A percentile compares a stretch with the other conserved stretches of the same genome.
phyloP scores from a whole-genome alignment of 2,329 filamentous ascomycete genomes.

The Botrytis squamosa region DNA sequence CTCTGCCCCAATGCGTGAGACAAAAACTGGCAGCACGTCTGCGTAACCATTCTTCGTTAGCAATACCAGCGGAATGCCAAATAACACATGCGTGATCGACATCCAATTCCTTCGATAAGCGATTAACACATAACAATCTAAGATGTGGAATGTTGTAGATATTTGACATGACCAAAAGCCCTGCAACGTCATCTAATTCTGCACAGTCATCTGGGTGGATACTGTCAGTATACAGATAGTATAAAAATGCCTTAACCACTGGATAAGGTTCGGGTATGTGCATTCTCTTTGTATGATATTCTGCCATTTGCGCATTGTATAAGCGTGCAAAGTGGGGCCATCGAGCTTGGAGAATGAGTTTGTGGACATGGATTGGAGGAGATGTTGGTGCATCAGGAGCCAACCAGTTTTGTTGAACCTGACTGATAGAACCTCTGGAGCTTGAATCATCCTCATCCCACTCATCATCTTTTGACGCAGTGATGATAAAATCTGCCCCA shows the following conservation, averaged over 20 bases:
- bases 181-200: constrained; percentile 81
- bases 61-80: constrained; percentile 89
- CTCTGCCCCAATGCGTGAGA: constrained; percentile 89
- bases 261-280: constrained; percentile 96
- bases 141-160: constrained; percentile 96
- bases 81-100: constrained; percentile 93
- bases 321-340: constrained; percentile 96
- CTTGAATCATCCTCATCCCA: constrained; percentile 58
- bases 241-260: constrained; percentile 90
- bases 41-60: constrained; percentile 90
- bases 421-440: constrained; percentile 46
- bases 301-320: constrained; percentile 91
- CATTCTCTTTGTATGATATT: constrained; percentile 96
- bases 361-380: constrained; percentile 87
- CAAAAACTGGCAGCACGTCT: constrained; percentile 85
- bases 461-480: constrained; percentile 78
- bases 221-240: constrained; percentile 95
- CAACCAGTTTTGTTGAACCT: constrained; percentile 51
- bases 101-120: constrained; percentile 85
- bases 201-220: constrained; percentile 62
- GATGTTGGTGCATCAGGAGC: constrained; percentile 66
- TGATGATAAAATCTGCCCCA: constrained; percentile 87
- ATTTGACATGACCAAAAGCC: constrained; percentile 94
- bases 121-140: constrained; percentile 84
- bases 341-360: constrained; percentile 87